Conservation (phyloP, 176 grass and related monocot species). For the Themeda triandra region DNA sequence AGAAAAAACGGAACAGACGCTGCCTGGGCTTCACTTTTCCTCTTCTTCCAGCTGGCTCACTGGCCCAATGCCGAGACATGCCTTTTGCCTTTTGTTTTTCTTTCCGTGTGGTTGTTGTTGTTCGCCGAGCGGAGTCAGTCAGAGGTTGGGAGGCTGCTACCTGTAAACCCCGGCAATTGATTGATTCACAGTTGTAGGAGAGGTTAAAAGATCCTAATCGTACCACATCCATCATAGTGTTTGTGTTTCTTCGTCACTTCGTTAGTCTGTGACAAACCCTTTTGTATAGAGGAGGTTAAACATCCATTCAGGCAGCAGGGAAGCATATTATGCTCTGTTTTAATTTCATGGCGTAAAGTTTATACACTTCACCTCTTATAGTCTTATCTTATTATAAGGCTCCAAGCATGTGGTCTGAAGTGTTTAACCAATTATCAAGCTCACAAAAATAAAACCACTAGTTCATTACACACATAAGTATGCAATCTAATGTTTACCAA, state of each 20-base stretch:
- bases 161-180: background rate
- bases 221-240: background rate
- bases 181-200: background rate
- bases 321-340: no score
- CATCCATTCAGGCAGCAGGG: no score
- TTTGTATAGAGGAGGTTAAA: no score
- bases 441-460: no score
- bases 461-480: no score
- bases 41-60: background rate
- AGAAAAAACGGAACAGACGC: conserved; percentile 4
- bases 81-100: background rate
- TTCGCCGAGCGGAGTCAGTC: background rate
- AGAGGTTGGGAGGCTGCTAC: background rate
- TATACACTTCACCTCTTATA: no score
- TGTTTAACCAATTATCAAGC: no score
- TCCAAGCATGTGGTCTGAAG: no score
- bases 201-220: background rate
- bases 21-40: background rate
- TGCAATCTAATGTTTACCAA: no score
- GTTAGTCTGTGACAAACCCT: background rate
- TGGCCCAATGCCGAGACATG: background rate
- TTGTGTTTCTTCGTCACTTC: background rate
- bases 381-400: no score
- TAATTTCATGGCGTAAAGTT: no score
- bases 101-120: background rate